A percentile compares a stretch with the other conserved stretches of the same genome.
Evolutionary conservation across 805 yeast genomes (phyloP).

Genomic region (Kluyveromyces aestuarii): DNA sequence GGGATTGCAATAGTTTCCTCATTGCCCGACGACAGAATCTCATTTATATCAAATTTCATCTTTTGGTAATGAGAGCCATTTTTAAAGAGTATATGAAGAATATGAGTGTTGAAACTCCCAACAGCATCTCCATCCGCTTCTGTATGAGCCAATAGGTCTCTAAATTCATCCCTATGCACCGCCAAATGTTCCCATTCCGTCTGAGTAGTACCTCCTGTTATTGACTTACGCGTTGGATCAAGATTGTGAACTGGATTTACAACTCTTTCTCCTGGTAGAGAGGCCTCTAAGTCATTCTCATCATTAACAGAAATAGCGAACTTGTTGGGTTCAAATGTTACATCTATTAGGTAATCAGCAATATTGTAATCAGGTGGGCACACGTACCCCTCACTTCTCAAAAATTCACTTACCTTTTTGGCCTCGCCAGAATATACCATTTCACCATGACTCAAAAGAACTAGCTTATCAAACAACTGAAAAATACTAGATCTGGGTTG

Average conservation of each 20-base stretch:
- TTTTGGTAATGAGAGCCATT: conserved; percentile 23
- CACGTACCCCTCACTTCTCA: conserved; percentile 60
- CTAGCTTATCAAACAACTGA: conserved; percentile 73
- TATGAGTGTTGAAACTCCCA: conserved; percentile 11
- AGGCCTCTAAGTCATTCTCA: conserved; percentile 23
- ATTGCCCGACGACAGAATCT: conserved; percentile 11
- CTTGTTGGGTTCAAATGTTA: conserved; percentile 53
- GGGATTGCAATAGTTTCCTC: conserved; percentile 6
- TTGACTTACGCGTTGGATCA: conserved; percentile 14
- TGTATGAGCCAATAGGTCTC: conserved; percentile 18
- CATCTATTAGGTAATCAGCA: conserved; percentile 88
- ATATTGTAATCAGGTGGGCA: conserved; percentile 89
- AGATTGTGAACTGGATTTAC: conserved; percentile 26
- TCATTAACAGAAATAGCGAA: conserved; percentile 6
- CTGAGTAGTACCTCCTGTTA: conserved; percentile 44
- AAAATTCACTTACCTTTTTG: conserved; percentile 63
- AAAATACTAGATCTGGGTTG: conserved; percentile 97
- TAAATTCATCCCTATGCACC: conserved; percentile 64
- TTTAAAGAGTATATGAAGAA: conserved; percentile 25
- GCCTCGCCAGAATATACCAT: conserved; percentile 85
- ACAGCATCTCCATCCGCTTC: conserved; percentile 6
- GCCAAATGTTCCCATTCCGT: conserved; percentile 85
- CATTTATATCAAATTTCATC: conserved; percentile 15
- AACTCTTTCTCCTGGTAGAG: conserved; percentile 14
- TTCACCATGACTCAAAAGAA: conserved; percentile 76